Base-by-base conservation (phyloP, 352 stramenopile species). In the Globisporangium orthogonon region DNA sequence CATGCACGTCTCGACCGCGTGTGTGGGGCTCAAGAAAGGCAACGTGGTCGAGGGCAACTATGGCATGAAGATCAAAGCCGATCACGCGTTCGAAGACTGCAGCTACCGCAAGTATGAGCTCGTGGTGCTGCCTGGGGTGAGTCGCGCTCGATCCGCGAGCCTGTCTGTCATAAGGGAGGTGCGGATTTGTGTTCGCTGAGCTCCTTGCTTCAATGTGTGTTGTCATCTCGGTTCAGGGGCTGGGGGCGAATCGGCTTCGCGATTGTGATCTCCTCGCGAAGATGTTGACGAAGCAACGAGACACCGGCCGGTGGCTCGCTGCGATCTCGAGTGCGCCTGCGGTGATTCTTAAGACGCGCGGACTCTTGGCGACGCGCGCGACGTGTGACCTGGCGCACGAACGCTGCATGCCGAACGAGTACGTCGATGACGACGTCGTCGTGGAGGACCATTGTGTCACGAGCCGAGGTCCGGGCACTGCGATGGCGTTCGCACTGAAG, bases 71-170 rank as follows among this genome's bases (percentile, higher is more conserved):
- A 74, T 93, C 15, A 71, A 82, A 30, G 78, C 78, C 17, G 60
- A 85, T 31, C 80, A 87, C 45, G 41, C 74, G 10, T 83, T 93
- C 31, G 78, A 85, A 52, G 76, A 88, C 52, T 83, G 75, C 61
- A 77, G 77, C 57, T 80, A 81, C 53, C 67, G 74, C 37, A 70
- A 49, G 39, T 91, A 75, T 58, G 80, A 89, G 30, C 54, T 93
- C 29, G 85, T 93, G 23, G 80, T 87, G 33, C 49, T 93, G 15
- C 83, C 83, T 33, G 82, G 82, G 45, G 82, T 89, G 63, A 23
- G 66, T 64, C 23, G 23, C 23, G 1, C 46, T 31, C 10, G 29
- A 28, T n/a, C 28, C 23, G 10, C 14, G 28, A n/a, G 31, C 9
- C 9, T 37, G 31, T 9, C 31, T 33, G 17, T 7, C 45, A 18